phyloP scores from a whole-genome alignment of 2,329 filamentous ascomycete genomes.

The Colletotrichum sp. region DNA sequence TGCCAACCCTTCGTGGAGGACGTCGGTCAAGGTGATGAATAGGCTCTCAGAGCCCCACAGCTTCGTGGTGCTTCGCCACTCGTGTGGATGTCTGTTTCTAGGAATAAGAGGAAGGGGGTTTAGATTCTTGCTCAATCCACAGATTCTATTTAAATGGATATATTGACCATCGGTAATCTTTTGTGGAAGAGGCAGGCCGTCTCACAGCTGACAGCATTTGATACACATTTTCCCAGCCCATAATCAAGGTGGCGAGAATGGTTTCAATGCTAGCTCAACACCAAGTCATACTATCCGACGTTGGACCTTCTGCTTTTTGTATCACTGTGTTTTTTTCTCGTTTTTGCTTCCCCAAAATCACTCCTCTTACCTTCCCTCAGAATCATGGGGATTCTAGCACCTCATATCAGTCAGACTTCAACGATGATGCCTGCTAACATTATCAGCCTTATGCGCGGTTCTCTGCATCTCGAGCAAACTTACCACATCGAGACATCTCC shows the following conservation, averaged over 20 bases:
- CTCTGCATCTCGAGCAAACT: neutral
- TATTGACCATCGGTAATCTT: neutral
- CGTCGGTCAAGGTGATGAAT: neutral
- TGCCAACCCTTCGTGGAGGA: neutral
- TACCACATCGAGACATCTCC: neutral
- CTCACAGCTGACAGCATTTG: neutral
- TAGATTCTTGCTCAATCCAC: neutral
- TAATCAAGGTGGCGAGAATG: neutral
- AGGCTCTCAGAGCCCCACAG: neutral
- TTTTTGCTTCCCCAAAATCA: neutral
- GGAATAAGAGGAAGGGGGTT: neutral
- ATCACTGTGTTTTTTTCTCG: neutral
- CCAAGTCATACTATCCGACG: neutral
- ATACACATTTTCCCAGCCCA: neutral
- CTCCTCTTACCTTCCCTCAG: neutral
- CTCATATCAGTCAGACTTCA: neutral
- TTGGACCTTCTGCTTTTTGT: neutral
- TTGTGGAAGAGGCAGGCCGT: neutral
- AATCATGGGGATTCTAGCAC: neutral
- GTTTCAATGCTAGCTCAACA: neutral
- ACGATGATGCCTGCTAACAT: neutral
- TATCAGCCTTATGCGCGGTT: neutral
- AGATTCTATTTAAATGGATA: neutral
- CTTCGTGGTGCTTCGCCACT: neutral
- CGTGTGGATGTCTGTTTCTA: neutral